Evolutionary conservation across 148 eudicot genomes (phyloP), one percentile per base, ranked within the genome.

Genomic region (Mesembryanthemum crystallinum): DNA sequence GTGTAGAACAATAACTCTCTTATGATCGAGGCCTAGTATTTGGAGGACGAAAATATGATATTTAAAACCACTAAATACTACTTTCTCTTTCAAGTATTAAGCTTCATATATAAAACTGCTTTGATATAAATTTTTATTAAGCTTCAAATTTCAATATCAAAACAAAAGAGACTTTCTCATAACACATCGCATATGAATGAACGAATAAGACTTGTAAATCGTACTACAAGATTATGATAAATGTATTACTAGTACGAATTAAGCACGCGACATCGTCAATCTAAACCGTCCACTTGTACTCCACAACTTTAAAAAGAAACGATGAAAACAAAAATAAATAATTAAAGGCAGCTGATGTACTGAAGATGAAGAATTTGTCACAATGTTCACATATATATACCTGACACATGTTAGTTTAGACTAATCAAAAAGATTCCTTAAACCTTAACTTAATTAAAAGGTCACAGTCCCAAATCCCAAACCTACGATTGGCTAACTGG

Each of bases 271-370:
- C 71, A 64, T 28, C 42, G 54, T 39, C 5, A 59, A 80, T 80
- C 79, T 65, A 3, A 76, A 71, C 79, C 79, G 67, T 76, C 83
- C 79, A 80, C 27, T 45, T 72, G 79, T 67, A 68, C 47, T 14
- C 5, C 5, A 15, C 57, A 52, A 18, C 4, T 59, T n/a, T 29
- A 71, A 39, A 51, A 39, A 25, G 37, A 27, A 33, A 3, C n/a
- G 52, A 35, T 29, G 42, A 43, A 67, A 55, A 39, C 39, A 54
- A 5, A 37, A 0, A 67, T 7, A 67, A 0, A 2, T 37, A 8
- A 37, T 35, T 27, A 47, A 42, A 0, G 28, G 66, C 11, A 8
- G 8, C 55, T 55, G 75, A 69, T 72, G 65, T 65, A 43, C 2
- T 13, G 3, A 43, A 1, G 11, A 25, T 20, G 29, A 27, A 69